Conservation (phyloP, 2,329 filamentous ascomycete species). For the Clarireedia hainanense region DNA sequence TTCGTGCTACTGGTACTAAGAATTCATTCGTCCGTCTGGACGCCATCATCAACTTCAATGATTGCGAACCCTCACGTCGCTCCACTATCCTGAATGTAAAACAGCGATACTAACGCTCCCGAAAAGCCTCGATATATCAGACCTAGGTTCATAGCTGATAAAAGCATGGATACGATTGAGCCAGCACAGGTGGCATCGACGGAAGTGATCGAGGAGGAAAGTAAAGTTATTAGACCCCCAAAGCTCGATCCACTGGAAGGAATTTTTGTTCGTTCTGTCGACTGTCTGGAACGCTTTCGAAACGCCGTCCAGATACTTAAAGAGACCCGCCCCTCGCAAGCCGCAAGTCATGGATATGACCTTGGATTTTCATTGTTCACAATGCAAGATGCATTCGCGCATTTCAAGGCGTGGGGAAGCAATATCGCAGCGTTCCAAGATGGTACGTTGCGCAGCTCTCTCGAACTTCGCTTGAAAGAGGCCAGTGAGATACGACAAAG, state of each 20-base stretch:
- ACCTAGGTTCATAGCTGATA: neutral
- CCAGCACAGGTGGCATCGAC: too few relatives aligned
- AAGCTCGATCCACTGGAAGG: neutral
- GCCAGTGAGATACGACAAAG: slow-evolving; percentile 15
- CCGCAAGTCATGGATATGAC: neutral
- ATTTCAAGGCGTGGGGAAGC: slow-evolving; percentile 21
- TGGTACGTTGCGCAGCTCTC: slow-evolving; percentile 11
- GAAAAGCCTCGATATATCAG: neutral
- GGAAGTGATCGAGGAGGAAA: neutral
- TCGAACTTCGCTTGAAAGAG: slow-evolving; percentile 21
- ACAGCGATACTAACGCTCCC: too few relatives aligned
- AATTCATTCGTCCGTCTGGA: too few relatives aligned
- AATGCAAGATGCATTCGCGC: slow-evolving; percentile 10
- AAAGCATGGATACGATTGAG: neutral
- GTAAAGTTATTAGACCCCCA: neutral
- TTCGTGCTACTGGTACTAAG: too few relatives aligned
- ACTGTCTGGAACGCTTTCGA: neutral
- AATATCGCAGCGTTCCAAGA: slow-evolving; percentile 22
- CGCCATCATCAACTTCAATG: too few relatives aligned
- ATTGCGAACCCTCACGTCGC: too few relatives aligned
- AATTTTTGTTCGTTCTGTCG: neutral
- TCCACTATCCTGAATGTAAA: too few relatives aligned
- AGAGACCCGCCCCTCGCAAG: neutral
- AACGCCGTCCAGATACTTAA: neutral
- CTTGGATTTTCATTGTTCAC: slow-evolving; percentile 4